Conservation (phyloP, 495 filamentous ascomycete genomes). For the Jackrogersella multiformis region DNA sequence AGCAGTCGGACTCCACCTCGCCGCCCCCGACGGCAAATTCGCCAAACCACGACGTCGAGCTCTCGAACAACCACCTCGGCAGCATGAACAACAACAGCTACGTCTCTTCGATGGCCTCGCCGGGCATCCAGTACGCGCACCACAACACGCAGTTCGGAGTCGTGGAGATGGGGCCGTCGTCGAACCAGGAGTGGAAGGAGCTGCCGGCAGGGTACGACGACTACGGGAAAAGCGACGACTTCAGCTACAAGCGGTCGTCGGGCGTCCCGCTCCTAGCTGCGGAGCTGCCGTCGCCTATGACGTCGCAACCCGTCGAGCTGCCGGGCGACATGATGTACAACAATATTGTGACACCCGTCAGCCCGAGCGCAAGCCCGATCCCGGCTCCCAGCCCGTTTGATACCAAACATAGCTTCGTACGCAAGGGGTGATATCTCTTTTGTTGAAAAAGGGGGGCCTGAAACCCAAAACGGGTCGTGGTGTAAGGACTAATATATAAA, state of each 20-base stretch:
- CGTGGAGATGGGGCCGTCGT: conserved; percentile 27
- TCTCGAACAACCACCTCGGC: conserved; percentile 17
- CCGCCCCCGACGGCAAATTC: neutral
- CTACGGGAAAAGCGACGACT: neutral
- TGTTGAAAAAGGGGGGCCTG: neutral
- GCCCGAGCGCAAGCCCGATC: neutral
- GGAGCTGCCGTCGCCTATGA: conserved; percentile 21
- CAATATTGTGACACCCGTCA: neutral
- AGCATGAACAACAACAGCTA: conserved; percentile 4
- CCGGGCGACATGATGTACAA: conserved; percentile 16
- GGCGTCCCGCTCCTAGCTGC: conserved; percentile 36
- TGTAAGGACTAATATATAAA: neutral
- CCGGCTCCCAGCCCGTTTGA: neutral
- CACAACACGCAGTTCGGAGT: conserved; percentile 32
- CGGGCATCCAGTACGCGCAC: conserved; percentile 33
- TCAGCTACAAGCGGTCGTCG: conserved; percentile 19
- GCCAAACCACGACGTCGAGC: conserved; percentile 29
- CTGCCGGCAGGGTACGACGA: conserved; percentile 22
- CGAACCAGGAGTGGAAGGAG: conserved; percentile 25
- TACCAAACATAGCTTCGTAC: neutral
- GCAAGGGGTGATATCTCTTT: neutral
- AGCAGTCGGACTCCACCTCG: neutral
- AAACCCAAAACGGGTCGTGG: neutral
- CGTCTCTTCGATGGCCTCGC: neutral
- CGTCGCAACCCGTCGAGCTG: conserved; percentile 29